Conservation (phyloP, 306 rosid species). For the Pterocarpus macrocarpus region DNA sequence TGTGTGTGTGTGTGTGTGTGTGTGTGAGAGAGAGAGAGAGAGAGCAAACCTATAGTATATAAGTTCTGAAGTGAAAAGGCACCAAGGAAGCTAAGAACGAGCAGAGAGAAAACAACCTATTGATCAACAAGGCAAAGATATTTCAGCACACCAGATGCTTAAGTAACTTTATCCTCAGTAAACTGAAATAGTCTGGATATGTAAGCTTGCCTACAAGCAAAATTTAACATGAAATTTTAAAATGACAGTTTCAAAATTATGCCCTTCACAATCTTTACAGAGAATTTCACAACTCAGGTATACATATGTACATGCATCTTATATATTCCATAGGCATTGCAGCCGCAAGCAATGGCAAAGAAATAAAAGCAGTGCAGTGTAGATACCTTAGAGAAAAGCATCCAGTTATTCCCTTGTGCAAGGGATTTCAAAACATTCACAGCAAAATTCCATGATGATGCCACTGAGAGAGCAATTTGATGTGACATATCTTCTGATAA, state of each 20-base stretch:
- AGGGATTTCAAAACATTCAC: slow-evolving; percentile 72
- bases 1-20: background rate
- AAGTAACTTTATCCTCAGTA: background rate
- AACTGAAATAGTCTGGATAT: background rate
- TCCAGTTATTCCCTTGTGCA: slow-evolving; percentile 73
- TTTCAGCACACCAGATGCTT: slow-evolving; percentile 32
- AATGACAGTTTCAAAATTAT: background rate
- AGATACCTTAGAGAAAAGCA: slow-evolving; percentile 74
- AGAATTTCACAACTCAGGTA: background rate
- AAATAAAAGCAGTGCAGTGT: slow-evolving; percentile 9
- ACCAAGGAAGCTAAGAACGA: slow-evolving; percentile 80
- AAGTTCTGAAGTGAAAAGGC: slow-evolving; percentile 69
- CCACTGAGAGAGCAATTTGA: slow-evolving; percentile 60
- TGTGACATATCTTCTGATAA: slow-evolving; percentile 77
- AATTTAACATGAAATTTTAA: slow-evolving; percentile 18
- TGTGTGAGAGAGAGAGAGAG: slow-evolving; percentile 41
- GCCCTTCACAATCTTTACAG: slow-evolving; percentile 2
- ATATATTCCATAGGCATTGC: slow-evolving; percentile 2
- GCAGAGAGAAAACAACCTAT: slow-evolving; percentile 74
- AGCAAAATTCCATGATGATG: slow-evolving; percentile 78
- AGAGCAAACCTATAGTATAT: slow-evolving; percentile 69
- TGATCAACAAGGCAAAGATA: slow-evolving; percentile 50
- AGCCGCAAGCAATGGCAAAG: slow-evolving; percentile 17
- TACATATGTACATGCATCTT: slow-evolving; percentile 12
- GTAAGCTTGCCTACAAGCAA: slow-evolving; percentile 16